A percentile compares a stretch with the other conserved stretches of the same genome.
These are phyloP conservation scores for Tubosaeta sp. DNA, from an alignment of 768 basidiomycete genomes.

Conservation along the genomic window DNA sequence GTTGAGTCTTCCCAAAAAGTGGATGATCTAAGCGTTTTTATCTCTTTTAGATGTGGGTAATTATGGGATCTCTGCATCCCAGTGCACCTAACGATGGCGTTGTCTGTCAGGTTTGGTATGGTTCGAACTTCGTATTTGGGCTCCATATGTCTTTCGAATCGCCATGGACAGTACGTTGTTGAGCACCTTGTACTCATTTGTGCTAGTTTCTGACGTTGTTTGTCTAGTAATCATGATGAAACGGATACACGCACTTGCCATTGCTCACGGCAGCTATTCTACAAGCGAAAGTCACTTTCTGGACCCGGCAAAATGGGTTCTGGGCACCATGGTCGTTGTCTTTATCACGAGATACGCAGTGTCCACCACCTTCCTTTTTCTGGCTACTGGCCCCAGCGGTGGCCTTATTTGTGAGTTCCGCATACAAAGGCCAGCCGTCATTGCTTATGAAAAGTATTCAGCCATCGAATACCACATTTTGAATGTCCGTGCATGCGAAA, in stretches of 20 bases:
- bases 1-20: no score
- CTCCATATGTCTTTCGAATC: conserved; percentile 7
- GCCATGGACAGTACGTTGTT: conserved; percentile 18
- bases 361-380: conserved; percentile 6
- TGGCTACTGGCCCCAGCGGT: conserved; percentile 9
- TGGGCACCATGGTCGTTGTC: neutral
- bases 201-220: neutral
- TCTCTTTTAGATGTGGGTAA: conserved; percentile 11
- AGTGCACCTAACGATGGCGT: neutral
- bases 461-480: neutral
- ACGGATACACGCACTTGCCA: conserved; percentile 13
- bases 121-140: conserved; percentile 16
- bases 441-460: neutral
- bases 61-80: neutral
- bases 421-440: neutral
- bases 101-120: conserved; percentile 11
- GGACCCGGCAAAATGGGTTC: conserved; percentile 5
- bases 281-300: neutral
- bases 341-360: conserved; percentile 6
- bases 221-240: conserved; percentile 19
- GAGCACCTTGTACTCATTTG: neutral
- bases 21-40: no score
- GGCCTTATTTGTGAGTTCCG: conserved; percentile 2
- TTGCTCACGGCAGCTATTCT: neutral
- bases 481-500: conserved; percentile 3